Conservation (phyloP, 2,329 filamentous ascomycete species). For the Fusarium tricinctum region DNA sequence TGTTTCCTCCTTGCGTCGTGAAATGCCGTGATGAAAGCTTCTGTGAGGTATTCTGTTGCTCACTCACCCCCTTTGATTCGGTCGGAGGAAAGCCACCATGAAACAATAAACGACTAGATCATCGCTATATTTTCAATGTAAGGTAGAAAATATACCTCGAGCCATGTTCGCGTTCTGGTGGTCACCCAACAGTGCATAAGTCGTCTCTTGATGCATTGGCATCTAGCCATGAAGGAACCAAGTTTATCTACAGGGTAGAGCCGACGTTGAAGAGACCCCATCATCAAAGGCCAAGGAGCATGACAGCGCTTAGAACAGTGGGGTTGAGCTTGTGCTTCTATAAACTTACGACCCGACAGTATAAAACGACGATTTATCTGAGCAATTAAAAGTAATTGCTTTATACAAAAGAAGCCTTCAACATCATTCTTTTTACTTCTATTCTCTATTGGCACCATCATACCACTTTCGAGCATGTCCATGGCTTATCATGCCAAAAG, state of each 20-base stretch:
- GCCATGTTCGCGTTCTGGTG: rapidly evolving
- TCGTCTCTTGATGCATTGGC: background rate
- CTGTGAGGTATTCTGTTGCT: too few species aligned
- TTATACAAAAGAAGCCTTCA: background rate
- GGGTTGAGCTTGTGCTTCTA: slow-evolving; percentile 10
- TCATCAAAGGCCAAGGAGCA: slow-evolving; percentile 11
- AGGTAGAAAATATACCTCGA: rapidly evolving
- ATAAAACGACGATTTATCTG: background rate
- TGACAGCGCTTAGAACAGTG: slow-evolving; percentile 22
- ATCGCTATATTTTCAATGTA: background rate
- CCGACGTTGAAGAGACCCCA: slow-evolving; percentile 5
- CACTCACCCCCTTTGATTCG: too few species aligned
- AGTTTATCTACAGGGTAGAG: slow-evolving; percentile 12
- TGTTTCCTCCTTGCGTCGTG: too few species aligned
- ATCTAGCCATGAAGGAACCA: background rate
- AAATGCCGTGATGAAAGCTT: too few species aligned
- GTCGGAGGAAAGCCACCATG: too few species aligned
- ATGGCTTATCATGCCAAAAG: background rate
- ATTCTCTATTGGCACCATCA: background rate
- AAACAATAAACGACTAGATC: too few species aligned
- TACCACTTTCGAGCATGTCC: background rate
- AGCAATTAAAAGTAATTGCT: background rate
- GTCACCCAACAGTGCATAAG: rapidly evolving
- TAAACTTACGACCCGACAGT: background rate
- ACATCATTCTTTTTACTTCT: background rate